phyloP scores from a whole-genome alignment of 192 early-diverging fungal species.

The Umbelopsis vinacea region DNA sequence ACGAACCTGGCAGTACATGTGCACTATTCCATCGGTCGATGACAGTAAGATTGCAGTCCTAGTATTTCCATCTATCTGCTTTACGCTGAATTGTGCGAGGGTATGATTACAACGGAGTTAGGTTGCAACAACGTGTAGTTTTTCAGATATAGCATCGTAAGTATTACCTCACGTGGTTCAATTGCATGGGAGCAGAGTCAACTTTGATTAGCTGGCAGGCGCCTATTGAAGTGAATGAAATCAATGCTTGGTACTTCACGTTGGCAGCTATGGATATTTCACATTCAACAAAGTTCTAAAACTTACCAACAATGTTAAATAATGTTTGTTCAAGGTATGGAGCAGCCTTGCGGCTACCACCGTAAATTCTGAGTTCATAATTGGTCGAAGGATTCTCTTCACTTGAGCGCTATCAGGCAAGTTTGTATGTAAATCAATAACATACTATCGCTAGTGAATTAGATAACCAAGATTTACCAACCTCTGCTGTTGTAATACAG shows the following conservation, averaged over 20 bases:
- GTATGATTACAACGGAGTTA: too few species aligned
- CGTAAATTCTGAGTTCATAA: constrained; percentile 39
- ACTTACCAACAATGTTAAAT: constrained; percentile 29
- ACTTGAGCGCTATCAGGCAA: constrained; percentile 20
- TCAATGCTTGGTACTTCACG: too few species aligned
- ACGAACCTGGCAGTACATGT: constrained; percentile 36
- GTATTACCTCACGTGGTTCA: constrained; percentile 37
- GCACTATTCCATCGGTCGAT: constrained; percentile 39
- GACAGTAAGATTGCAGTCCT: constrained; percentile 35
- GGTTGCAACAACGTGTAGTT: neutral
- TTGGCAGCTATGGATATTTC: neutral
- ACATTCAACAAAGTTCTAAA: neutral
- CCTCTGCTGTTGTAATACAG: constrained; percentile 31
- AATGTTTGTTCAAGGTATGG: constrained; percentile 36
- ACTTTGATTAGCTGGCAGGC: constrained; percentile 38
- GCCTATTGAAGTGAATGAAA: neutral
- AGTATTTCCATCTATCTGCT: neutral
- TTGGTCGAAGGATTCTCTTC: constrained; percentile 20
- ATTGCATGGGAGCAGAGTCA: constrained; percentile 39
- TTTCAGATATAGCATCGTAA: neutral
- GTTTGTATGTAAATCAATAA: neutral
- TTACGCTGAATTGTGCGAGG: neutral
- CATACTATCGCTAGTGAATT: neutral
- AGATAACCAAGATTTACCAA: neutral
- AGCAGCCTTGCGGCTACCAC: constrained; percentile 16